A percentile compares a stretch with the other conserved stretches of the same genome.
phyloP scores from a whole-genome alignment of 768 basidiomycete genomes.

The Termitomyces heimii region DNA sequence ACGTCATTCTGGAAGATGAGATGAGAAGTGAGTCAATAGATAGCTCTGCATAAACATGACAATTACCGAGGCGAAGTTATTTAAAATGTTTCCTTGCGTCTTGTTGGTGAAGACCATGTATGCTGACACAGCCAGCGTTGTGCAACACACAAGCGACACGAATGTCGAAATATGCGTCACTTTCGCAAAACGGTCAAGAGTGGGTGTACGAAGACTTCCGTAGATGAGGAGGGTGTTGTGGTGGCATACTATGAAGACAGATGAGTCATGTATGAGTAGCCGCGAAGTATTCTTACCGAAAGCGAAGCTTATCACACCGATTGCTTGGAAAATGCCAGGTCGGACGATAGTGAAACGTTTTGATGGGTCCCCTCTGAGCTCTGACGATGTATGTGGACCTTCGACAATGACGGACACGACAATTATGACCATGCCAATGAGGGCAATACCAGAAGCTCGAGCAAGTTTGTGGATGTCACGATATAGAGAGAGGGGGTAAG shows the following conservation, averaged over 20 bases:
- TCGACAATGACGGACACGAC: constrained; percentile 80
- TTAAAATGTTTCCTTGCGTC: constrained; percentile 93
- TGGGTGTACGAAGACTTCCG: constrained; percentile 87
- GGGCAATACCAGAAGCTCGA: constrained; percentile 85
- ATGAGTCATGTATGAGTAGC: not conserved
- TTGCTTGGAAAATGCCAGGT: constrained; percentile 87
- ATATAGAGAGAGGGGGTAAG: constrained; percentile 92
- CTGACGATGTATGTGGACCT: constrained; percentile 67
- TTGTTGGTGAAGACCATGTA: constrained; percentile 88
- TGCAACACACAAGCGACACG: constrained; percentile 80
- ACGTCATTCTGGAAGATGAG: constrained; percentile 55
- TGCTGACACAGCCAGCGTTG: constrained; percentile 78
- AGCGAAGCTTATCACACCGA: constrained; percentile 95
- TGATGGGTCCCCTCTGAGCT: constrained; percentile 71
- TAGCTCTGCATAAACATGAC: not conserved
- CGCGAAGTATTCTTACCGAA: constrained; percentile 41
- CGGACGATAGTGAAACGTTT: constrained; percentile 71
- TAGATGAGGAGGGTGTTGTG: constrained; percentile 98
- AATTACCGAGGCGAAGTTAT: constrained; percentile 80
- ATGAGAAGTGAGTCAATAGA: not conserved
- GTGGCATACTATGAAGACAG: constrained; percentile 65
- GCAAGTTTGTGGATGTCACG: constrained; percentile 97
- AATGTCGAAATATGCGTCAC: constrained; percentile 91
- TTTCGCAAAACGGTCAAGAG: constrained; percentile 86
- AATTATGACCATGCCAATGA: constrained; percentile 92